Conservation (phyloP, 2,329 filamentous ascomycete species). For the Aspergillus jensenii region DNA sequence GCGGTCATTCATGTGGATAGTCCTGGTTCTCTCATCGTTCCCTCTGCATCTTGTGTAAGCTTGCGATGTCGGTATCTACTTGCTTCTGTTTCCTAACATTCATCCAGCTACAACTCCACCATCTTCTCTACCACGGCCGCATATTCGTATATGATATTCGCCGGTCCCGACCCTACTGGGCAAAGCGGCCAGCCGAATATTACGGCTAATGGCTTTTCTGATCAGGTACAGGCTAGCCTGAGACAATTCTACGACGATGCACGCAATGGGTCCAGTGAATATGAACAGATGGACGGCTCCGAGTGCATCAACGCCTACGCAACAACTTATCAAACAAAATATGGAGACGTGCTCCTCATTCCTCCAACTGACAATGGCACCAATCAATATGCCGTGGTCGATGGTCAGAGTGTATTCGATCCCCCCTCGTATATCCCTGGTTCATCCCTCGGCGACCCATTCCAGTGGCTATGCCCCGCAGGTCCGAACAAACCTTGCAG, state of each 20-base stretch:
- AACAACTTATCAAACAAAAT: not conserved
- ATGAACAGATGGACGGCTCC: not conserved
- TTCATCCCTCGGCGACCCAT: not conserved
- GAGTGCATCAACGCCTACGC: not conserved
- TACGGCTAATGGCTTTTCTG: not conserved
- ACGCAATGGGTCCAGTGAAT: not conserved
- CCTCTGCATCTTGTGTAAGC: slow-evolving; percentile 17
- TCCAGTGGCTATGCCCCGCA: not conserved
- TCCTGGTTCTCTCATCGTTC: slow-evolving; percentile 13
- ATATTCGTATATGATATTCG: slow-evolving; percentile 9
- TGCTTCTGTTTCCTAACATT: not conserved
- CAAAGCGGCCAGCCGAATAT: not conserved
- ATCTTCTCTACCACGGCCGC: slow-evolving; percentile 12
- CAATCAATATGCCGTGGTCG: not conserved
- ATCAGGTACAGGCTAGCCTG: not conserved
- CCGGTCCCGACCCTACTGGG: not conserved
- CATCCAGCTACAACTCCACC: slow-evolving; percentile 15
- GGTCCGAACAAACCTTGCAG: not conserved
- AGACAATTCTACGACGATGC: not conserved
- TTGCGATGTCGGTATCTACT: not conserved
- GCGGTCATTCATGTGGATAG: slow-evolving; percentile 14
- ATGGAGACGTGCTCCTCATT: not conserved
- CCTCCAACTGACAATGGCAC: not conserved
- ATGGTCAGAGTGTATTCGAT: not conserved
- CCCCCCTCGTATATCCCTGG: not conserved